phyloP scores from a whole-genome alignment of 176 grass and related monocot genomes.

The Leersia perrieri region DNA sequence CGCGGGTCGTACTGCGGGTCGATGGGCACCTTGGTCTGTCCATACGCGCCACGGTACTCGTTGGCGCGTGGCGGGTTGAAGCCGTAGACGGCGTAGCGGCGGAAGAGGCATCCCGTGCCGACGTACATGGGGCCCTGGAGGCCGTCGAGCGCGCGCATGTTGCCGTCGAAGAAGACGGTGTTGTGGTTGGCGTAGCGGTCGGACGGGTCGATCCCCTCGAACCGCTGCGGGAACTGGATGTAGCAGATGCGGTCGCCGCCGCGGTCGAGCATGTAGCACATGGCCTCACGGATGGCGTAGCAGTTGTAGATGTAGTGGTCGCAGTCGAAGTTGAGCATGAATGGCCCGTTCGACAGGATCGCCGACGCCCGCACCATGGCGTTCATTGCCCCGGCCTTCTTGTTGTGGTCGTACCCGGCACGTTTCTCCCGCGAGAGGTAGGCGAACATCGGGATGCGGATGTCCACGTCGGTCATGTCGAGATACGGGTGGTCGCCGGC shows the following conservation, averaged over 20 bases:
- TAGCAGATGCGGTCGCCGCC: conserved; percentile 83
- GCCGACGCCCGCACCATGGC: conserved; percentile 85
- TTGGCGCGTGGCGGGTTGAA: conserved; percentile 50
- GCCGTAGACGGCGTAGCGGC: conserved; percentile 69
- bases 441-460: conserved; percentile 74
- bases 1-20: background rate
- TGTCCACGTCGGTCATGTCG: conserved; percentile 71
- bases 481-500: conserved; percentile 54
- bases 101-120: conserved; percentile 71
- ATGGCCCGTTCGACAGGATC: conserved; percentile 83
- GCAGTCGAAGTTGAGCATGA: conserved; percentile 98
- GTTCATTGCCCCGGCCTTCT: conserved; percentile 97
- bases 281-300: conserved; percentile 68
- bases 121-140: conserved; percentile 84
- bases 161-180: conserved; percentile 96
- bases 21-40: conserved; percentile 36
- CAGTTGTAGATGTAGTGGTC: conserved; percentile 97
- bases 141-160: conserved; percentile 68
- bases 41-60: conserved; percentile 53
- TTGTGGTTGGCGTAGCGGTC: conserved; percentile 98
- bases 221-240: conserved; percentile 88
- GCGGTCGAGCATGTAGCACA: conserved; percentile 98
- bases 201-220: conserved; percentile 96
- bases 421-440: conserved; percentile 94
- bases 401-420: conserved; percentile 83